A percentile compares a stretch with the other conserved stretches of the same genome.
Evolutionary conservation across 1,284 basidiomycete species (phyloP).

Genomic region (Puccinia horiana): DNA sequence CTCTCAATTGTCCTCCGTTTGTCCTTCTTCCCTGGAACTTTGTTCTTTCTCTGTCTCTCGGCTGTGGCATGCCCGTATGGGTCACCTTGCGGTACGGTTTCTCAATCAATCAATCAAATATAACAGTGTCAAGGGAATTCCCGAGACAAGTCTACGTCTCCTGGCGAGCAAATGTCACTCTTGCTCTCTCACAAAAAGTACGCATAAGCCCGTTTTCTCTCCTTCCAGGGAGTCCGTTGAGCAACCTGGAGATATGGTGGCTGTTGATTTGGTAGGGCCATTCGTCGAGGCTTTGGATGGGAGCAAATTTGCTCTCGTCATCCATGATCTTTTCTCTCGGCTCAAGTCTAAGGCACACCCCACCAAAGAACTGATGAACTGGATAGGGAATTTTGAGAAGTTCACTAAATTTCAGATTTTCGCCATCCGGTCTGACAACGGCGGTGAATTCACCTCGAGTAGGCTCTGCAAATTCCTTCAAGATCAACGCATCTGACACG

Average conservation of each 20-base stretch:
- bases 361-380: neutral
- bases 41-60: neutral
- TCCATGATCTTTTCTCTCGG: neutral
- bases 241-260: neutral
- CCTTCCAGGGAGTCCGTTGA: neutral
- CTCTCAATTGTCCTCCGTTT: no score
- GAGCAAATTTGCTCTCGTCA: neutral
- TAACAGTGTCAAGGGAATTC: neutral
- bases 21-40: neutral
- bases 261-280: neutral
- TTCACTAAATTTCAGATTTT: neutral
- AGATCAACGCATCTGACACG: neutral
- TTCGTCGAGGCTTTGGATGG: neutral
- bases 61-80: neutral
- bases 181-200: neutral
- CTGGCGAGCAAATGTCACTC: neutral
- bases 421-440: neutral
- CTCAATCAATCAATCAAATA: neutral
- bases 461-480: neutral
- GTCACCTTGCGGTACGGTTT: neutral
- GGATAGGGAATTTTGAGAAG: neutral
- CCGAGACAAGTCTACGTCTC: neutral
- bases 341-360: neutral
- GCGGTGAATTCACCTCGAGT: neutral
- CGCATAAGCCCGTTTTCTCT: neutral